A percentile compares a stretch with the other conserved stretches of the same genome.
Evolutionary conservation across 2,329 filamentous ascomycete species (phyloP).

Genomic region (Bimuria novae-zelandiae): DNA sequence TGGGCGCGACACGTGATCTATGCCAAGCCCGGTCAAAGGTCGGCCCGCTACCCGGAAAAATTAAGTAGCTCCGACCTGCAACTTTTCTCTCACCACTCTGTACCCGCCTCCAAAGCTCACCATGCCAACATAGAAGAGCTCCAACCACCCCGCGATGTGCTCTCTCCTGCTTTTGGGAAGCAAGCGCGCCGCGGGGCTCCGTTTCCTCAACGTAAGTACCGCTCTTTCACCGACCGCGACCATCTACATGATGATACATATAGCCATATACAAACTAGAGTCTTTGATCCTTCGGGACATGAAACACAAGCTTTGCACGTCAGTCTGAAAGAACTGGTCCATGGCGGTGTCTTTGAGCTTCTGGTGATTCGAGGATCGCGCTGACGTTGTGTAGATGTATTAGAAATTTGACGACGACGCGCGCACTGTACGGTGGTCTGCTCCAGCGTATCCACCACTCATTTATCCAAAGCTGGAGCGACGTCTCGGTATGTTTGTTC

Average conservation of each 20-base stretch:
- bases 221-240: slow-evolving; percentile 3
- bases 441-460: neutral
- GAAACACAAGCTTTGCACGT: slow-evolving; percentile 51
- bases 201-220: slow-evolving; percentile 16
- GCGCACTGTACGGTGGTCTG: neutral
- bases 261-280: slow-evolving; percentile 52
- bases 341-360: too few relatives aligned
- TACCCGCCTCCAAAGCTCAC: too few relatives aligned
- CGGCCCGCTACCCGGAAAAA: too few relatives aligned
- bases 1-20: too few relatives aligned
- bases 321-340: slow-evolving; percentile 45
- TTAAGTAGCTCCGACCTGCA: neutral
- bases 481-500: slow-evolving; percentile 19
- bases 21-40: too few relatives aligned
- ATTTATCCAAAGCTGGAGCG: too few relatives aligned
- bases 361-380: neutral
- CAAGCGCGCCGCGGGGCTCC: neutral
- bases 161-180: too few relatives aligned
- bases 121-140: too few relatives aligned
- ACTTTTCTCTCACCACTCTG: neutral
- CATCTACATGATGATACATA: slow-evolving; percentile 47
- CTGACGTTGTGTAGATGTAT: slow-evolving; percentile 23
- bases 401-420: neutral
- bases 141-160: too few relatives aligned
- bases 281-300: slow-evolving; percentile 51